Conservation (phyloP, 257 asterid species). For the Marsdenia floribunda region DNA sequence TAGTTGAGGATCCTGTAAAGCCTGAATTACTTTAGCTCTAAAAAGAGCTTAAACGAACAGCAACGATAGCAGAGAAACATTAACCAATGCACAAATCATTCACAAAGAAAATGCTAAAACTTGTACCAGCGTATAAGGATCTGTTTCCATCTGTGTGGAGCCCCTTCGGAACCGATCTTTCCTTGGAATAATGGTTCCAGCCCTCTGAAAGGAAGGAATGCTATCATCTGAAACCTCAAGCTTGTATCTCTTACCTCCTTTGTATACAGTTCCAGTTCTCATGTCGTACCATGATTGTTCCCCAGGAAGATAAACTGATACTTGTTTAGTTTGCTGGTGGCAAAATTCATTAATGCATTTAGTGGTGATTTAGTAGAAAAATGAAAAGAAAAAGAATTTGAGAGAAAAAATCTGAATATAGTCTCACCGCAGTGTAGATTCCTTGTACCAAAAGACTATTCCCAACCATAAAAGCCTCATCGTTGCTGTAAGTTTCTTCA, state of each 20-base stretch:
- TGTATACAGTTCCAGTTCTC: constrained; percentile 66
- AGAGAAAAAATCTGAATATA: background rate
- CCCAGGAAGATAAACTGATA: constrained; percentile 86
- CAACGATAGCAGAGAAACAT: background rate
- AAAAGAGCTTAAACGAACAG: background rate
- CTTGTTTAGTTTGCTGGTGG: constrained; percentile 72
- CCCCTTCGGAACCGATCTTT: constrained; percentile 90
- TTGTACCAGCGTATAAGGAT: constrained; percentile 95
- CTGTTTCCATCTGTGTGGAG: constrained; percentile 91
- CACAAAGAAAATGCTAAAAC: background rate
- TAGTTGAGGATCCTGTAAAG: background rate
- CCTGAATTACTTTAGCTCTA: background rate
- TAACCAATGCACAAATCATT: background rate
- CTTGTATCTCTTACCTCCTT: constrained; percentile 72
- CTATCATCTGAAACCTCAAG: constrained; percentile 67
- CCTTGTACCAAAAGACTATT: constrained; percentile 92
- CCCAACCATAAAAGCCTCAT: constrained; percentile 98
- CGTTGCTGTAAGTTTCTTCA: constrained; percentile 71
- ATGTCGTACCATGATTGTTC: constrained; percentile 76
- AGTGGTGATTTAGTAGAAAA: constrained; percentile 3
- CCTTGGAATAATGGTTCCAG: constrained; percentile 90
- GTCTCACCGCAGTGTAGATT: constrained; percentile 68
- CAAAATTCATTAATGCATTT: constrained; percentile 10
- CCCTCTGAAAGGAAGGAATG: constrained; percentile 86
- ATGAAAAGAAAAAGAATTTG: background rate